Base-by-base conservation (phyloP, 495 filamentous ascomycete genomes). In the Wilcoxina mikolae region DNA sequence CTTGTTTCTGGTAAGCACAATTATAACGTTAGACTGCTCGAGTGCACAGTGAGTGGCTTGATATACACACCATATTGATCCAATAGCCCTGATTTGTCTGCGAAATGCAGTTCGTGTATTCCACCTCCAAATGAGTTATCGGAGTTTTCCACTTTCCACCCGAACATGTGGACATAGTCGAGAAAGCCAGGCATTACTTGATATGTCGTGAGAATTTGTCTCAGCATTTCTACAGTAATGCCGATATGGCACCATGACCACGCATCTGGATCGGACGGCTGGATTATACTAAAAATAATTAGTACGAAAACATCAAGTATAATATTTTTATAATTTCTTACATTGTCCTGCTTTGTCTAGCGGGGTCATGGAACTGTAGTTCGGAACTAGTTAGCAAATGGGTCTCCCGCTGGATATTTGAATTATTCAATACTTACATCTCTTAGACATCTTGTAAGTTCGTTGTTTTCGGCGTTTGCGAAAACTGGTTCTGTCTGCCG, bases 151-250 rank as follows among this genome's bases (percentile, higher is more conserved):
- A 29, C 24, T 27, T 25, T 60, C 24, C 56, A 38, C 4, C 58
- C 56, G 39, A 60, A 60, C 31, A 51, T 55, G 20, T 59, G 58
- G 9, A 60, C 41, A 22, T 55, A 60, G 29, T 60, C 58, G 17
- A 60, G 26, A 39, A 60, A 60, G 3, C 51, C 58, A n/a, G 58
- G 58, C 58, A 59, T 60, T 10, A 60, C 56, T 51, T 60, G 51
- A 25, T 60, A 57, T 9, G 50, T 53, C n/a, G 56, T 58, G 29
- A 60, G 53, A 31, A 60, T 29, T 53, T 60, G 56, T 39, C 56
- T 52, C 3, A 59, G 27, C 24, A 31, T 52, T 23, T 60, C 58
- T 24, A 42, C 31, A 12, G 58, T 51, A 18, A 60, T 60, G 38
- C 52, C 28, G 1, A 60, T n/a, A 17, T 46, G 56, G 15, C 56